Evolutionary conservation across 129 eudicot species (phyloP), one percentile per base, ranked within the genome.

Genomic region (Escallonia rubra): DNA sequence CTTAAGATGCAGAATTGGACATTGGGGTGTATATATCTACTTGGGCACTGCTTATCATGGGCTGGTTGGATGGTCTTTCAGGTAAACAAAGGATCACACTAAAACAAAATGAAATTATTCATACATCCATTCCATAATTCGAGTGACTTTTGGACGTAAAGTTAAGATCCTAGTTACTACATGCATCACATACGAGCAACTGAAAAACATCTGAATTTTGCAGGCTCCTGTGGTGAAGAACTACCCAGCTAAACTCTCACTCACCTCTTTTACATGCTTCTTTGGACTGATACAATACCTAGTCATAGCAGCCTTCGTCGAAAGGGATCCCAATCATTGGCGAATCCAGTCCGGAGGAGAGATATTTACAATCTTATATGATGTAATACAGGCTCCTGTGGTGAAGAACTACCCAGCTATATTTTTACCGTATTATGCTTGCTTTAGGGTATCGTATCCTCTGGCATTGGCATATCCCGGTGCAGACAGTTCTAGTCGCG

Each of bases 21-120:
- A 23, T 84, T 80, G 89, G 97, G 97, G 13, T 90, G 95, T 75
- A 73, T 90, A n/a, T 90, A 79, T 72, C 69, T 84, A 10, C 81
- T 90, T 63, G 91, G 83, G 51, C 97, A 90, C 72, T 90, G 97
- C 79, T 80, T 90, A 72, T 87, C 91, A 10, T 90, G 97, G 97
- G 95, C 97, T 63, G 95, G 89, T 63, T 90, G 95, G 95, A 87
- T 90, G 95, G 95, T 90, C 72, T 82, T 87, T 87, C 97, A 90
- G 95, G 97, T 90, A 52, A 23, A 23, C 34, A 23, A 23, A 23
- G 34, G 34, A 23, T 23, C 34, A 23, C 34, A 23, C 34, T 23
- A 0, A 23, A 23, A 23, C 34, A 23, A 23, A 23, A 23, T 23
- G 34, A 23, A 23, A 1, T 23, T 23, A 23, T 23, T 23, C 34